phyloP scores from a whole-genome alignment of 805 yeast species.

The Ascoidea tarda region DNA sequence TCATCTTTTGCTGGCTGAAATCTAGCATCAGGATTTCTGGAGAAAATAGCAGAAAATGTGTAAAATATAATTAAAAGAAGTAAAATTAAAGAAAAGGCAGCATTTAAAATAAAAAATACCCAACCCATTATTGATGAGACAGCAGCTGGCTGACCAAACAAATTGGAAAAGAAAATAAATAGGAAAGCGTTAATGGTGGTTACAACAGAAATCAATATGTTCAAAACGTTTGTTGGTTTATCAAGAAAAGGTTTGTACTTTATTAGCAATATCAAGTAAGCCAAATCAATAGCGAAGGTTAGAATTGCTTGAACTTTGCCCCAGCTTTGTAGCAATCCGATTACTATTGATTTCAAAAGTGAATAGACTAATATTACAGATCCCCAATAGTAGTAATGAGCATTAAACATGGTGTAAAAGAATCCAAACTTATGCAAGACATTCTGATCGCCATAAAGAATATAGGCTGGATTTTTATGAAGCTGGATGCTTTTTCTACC shows the following conservation, averaged over 20 bases:
- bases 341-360: constrained; percentile 54
- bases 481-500: constrained; percentile 47
- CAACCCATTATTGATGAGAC: constrained; percentile 86
- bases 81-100: constrained; percentile 70
- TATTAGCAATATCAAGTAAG: constrained; percentile 50
- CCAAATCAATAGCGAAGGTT: constrained; percentile 62
- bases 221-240: constrained; percentile 65
- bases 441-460: constrained; percentile 64
- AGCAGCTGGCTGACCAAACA: constrained; percentile 67
- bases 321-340: constrained; percentile 64
- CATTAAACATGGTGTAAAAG: constrained; percentile 79
- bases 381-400: constrained; percentile 76
- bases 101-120: constrained; percentile 78
- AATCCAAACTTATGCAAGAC: constrained; percentile 75
- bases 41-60: constrained; percentile 43
- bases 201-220: constrained; percentile 60
- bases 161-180: constrained; percentile 72
- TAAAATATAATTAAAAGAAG: constrained; percentile 58
- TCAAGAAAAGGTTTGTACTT: constrained; percentile 65
- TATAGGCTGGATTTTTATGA: constrained; percentile 75
- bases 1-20: constrained; percentile 86
- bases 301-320: constrained; percentile 76
- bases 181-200: constrained; percentile 68
- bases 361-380: constrained; percentile 44
- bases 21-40: constrained; percentile 81